Percentiles rank a stretch among this genome's conserved stretches.
Conservation (phyloP, 2,329 filamentous ascomycete genomes). For the Macrophomina tecta region DNA sequence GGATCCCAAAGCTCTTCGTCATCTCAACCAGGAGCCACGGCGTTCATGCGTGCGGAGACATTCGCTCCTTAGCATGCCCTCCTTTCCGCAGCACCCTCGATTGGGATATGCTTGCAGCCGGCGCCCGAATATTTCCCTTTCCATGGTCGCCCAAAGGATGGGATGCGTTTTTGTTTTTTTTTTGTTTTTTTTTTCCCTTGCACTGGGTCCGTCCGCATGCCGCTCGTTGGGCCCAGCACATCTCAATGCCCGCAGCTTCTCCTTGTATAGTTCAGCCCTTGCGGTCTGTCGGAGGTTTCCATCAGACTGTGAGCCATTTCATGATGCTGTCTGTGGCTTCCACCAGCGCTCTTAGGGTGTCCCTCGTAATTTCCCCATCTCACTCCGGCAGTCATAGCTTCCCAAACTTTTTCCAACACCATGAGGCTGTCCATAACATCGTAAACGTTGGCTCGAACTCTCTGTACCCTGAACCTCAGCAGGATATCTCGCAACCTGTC, state of each 20-base stretch:
- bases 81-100: neutral
- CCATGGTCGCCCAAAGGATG: neutral
- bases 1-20: neutral
- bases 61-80: constrained; percentile 11
- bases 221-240: neutral
- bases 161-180: neutral
- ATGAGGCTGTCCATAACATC: neutral
- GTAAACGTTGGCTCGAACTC: neutral
- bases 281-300: neutral
- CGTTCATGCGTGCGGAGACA: constrained; percentile 7
- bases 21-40: constrained; percentile 7
- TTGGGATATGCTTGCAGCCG: constrained; percentile 4
- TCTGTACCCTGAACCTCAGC: neutral
- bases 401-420: neutral
- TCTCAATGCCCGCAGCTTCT: constrained; percentile 21
- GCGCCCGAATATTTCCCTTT: neutral
- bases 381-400: neutral
- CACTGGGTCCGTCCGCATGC: neutral
- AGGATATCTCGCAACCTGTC: neutral
- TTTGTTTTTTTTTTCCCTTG: neutral
- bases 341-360: constrained; percentile 6
- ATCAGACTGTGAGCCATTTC: neutral
- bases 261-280: neutral
- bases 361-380: constrained; percentile 8
- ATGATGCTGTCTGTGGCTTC: constrained; percentile 5